Evolutionary conservation across 768 basidiomycete species (phyloP).

Genomic region (Serpula lacrymans): DNA sequence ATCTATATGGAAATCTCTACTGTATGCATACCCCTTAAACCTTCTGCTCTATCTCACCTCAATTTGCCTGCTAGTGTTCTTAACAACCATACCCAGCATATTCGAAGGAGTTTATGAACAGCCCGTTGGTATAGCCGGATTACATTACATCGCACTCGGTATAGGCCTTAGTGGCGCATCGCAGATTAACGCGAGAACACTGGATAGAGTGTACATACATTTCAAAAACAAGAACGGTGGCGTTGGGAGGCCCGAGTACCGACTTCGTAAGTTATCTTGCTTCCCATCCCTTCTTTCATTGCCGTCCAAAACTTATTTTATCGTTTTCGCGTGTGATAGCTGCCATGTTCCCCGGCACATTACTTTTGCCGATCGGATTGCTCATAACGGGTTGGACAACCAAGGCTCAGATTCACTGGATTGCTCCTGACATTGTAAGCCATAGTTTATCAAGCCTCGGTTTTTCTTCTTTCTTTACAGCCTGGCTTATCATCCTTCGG

Average conservation of each 20-base stretch:
- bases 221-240: constrained; percentile 51
- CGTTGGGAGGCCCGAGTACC: constrained; percentile 52
- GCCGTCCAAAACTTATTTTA: constrained; percentile 3
- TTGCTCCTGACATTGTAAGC: constrained; percentile 63
- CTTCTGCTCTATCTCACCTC: background rate
- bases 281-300: constrained; percentile 13
- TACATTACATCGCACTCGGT: constrained; percentile 73
- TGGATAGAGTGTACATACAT: constrained; percentile 55
- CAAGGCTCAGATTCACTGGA: constrained; percentile 58
- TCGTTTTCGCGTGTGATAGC: constrained; percentile 35
- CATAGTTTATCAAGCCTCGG: background rate
- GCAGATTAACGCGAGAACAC: constrained; percentile 48
- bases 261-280: constrained; percentile 32
- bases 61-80: constrained; percentile 62
- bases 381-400: constrained; percentile 72
- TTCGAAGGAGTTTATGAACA: constrained; percentile 55
- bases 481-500: background rate
- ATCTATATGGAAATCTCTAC: constrained; percentile 62
- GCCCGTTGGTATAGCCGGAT: constrained; percentile 52
- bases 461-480: background rate
- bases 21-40: constrained; percentile 35
- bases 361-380: constrained; percentile 63
- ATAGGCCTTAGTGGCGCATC: constrained; percentile 53
- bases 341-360: constrained; percentile 53
- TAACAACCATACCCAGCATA: constrained; percentile 62